Evolutionary conservation across 78 protist species (phyloP).

Genomic region (Tieghemostelium lacteum): DNA sequence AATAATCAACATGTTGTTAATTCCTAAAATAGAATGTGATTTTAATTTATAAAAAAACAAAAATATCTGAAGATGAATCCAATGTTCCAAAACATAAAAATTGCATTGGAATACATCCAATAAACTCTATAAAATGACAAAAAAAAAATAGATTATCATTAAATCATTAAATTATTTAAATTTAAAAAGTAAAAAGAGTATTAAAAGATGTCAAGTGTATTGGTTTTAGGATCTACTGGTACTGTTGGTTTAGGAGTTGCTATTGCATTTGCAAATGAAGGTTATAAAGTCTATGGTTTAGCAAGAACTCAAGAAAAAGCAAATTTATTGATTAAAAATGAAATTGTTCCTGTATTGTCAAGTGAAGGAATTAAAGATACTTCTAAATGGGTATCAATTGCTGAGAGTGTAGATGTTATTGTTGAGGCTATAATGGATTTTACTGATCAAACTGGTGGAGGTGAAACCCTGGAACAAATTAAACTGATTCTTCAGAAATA

Average conservation of each 20-base stretch:
- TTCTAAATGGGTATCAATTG: not conserved
- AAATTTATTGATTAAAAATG: not conserved
- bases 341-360: not conserved
- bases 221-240: slow-evolving; percentile 31
- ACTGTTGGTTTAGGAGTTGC: slow-evolving; percentile 29
- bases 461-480: not conserved
- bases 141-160: not conserved
- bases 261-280: not conserved
- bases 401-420: slow-evolving; percentile 18
- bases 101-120: too few relatives aligned
- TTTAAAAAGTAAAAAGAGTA: not conserved
- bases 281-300: slow-evolving; percentile 29
- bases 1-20: too few relatives aligned
- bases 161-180: not conserved
- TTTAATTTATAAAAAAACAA: too few relatives aligned
- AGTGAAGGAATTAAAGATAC: not conserved
- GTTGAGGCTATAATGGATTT: slow-evolving; percentile 8
- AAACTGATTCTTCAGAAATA: not conserved
- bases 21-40: too few relatives aligned
- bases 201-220: slow-evolving; percentile 18
- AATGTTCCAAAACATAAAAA: too few relatives aligned
- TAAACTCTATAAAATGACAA: too few relatives aligned
- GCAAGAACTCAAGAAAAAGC: slow-evolving; percentile 24
- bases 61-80: too few relatives aligned
- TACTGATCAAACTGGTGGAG: not conserved